Percentiles rank a stretch among this genome's conserved stretches.
Conservation (phyloP, 2,329 filamentous ascomycete species). For the Xylariaceae sp. region DNA sequence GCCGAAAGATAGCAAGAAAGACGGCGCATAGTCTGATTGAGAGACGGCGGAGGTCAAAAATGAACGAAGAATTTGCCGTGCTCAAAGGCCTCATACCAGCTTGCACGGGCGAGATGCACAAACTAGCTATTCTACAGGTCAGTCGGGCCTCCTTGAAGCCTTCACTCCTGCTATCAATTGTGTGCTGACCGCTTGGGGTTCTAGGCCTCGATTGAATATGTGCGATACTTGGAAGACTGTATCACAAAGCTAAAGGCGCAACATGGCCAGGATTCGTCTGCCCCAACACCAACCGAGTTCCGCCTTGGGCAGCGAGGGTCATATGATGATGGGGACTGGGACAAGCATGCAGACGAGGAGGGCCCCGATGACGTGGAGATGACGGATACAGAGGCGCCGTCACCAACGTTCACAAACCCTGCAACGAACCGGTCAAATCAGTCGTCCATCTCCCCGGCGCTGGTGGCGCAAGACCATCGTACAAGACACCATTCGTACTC, state of each 20-base stretch:
- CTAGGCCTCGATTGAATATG: constrained; percentile 94
- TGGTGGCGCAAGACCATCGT: constrained; percentile 49
- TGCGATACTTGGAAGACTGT: constrained; percentile 91
- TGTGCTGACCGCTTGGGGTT: neutral
- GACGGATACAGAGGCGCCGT: constrained; percentile 58
- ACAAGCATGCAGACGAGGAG: constrained; percentile 47
- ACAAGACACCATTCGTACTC: constrained; percentile 60
- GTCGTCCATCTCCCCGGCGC: constrained; percentile 59
- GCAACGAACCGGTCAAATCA: constrained; percentile 43
- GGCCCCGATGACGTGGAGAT: constrained; percentile 65
- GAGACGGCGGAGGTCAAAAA: constrained; percentile 86
- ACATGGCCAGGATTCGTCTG: constrained; percentile 40
- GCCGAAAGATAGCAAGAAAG: constrained; percentile 93
- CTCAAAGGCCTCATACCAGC: constrained; percentile 96
- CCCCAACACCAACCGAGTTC: constrained; percentile 35
- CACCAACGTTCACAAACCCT: constrained; percentile 51
- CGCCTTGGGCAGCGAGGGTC: constrained; percentile 30
- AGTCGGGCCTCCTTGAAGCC: neutral
- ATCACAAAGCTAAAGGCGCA: constrained; percentile 77
- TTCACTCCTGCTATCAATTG: neutral
- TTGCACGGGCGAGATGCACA: constrained; percentile 97
- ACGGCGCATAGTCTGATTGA: constrained; percentile 97
- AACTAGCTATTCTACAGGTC: constrained; percentile 92
- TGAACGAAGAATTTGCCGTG: constrained; percentile 97
- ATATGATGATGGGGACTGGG: constrained; percentile 34